Conservation (phyloP, 495 filamentous ascomycete species). For the Hypoxylon intermedium region DNA sequence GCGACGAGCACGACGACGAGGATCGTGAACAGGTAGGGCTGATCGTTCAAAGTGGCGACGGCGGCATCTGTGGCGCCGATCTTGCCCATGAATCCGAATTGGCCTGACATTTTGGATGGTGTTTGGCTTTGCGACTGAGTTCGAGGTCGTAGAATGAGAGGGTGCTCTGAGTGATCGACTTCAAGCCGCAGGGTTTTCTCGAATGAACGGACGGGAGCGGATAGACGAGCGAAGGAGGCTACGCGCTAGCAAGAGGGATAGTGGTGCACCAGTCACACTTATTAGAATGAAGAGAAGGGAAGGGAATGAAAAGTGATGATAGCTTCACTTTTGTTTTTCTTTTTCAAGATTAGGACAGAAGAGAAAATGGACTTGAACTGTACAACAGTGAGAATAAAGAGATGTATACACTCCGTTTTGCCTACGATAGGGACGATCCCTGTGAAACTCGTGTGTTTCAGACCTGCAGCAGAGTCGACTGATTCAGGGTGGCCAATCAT, state of each 20-base stretch:
- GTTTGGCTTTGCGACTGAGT: constrained; percentile 1
- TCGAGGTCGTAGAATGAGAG: not conserved
- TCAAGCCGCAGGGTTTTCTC: constrained; percentile 24
- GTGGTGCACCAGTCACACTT: constrained; percentile 45
- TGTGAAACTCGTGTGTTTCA: constrained; percentile 50
- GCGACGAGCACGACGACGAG: constrained; percentile 56
- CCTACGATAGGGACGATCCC: constrained; percentile 28
- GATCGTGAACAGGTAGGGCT: constrained; percentile 59
- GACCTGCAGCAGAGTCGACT: constrained; percentile 49
- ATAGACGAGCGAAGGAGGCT: constrained; percentile 19
- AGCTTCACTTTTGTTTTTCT: constrained; percentile 40
- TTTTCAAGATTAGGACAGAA: constrained; percentile 28
- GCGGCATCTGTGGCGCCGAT: constrained; percentile 58
- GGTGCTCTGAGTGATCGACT: constrained; percentile 4
- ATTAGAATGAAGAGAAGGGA: constrained; percentile 11
- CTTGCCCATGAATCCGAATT: constrained; percentile 57
- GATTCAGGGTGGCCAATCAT: constrained; percentile 39
- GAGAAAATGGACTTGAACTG: constrained; percentile 23
- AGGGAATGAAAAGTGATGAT: constrained; percentile 30
- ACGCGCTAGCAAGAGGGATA: constrained; percentile 32
- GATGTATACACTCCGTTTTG: constrained; percentile 8
- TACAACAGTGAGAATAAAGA: constrained; percentile 9
- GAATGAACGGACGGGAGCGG: constrained; percentile 15
- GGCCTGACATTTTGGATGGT: constrained; percentile 43
- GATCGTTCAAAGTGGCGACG: constrained; percentile 60